Conservation (phyloP, 441 rosid genomes). For the Sinapis alba region DNA sequence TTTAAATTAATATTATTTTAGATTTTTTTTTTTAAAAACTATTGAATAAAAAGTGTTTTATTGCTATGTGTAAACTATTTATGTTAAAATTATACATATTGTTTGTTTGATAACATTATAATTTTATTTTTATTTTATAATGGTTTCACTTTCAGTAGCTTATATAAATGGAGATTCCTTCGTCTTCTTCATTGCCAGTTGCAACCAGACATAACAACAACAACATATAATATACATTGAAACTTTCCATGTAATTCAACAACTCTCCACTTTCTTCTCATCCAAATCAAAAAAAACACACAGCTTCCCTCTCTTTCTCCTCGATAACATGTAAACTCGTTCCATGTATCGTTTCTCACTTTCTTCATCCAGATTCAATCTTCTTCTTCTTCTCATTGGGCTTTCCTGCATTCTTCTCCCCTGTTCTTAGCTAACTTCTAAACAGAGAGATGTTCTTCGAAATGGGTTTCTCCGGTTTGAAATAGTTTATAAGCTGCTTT, state of each 20-base stretch:
- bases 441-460: neutral
- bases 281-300: neutral
- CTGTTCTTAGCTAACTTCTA: slow-evolving; percentile 13
- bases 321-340: slow-evolving; percentile 28
- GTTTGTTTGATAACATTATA: neutral
- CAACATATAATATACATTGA: slow-evolving; percentile 11
- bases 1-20: too few species aligned
- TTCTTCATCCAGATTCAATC: slow-evolving; percentile 29
- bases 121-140: neutral
- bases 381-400: neutral
- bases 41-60: neutral
- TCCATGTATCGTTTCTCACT: slow-evolving; percentile 12
- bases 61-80: neutral
- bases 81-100: neutral
- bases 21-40: too few species aligned
- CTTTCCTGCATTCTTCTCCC: slow-evolving; percentile 31
- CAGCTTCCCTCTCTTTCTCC: neutral
- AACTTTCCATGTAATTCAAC: slow-evolving; percentile 24
- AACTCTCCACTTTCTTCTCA: slow-evolving; percentile 26
- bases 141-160: slow-evolving; percentile 14
- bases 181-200: slow-evolving; percentile 30
- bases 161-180: slow-evolving; percentile 38
- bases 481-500: slow-evolving; percentile 12
- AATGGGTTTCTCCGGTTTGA: slow-evolving; percentile 13
- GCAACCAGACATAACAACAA: slow-evolving; percentile 26